Percentiles rank a stretch among this genome's conserved stretches.
Conservation (phyloP, 805 yeast species). For the Yarrowia sp. region DNA sequence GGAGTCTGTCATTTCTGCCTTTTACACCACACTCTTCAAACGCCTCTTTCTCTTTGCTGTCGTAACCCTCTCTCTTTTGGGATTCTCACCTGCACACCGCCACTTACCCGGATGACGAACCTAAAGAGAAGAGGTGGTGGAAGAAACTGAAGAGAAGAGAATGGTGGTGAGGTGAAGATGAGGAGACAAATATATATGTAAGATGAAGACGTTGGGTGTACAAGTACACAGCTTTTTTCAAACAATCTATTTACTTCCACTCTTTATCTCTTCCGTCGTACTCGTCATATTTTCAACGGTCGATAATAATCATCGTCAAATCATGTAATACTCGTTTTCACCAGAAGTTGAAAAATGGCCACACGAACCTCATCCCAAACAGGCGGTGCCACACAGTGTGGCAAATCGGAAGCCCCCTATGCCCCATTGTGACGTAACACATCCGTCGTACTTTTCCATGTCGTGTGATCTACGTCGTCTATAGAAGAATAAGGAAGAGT, state of each 20-base stretch:
- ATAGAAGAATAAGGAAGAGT: no score
- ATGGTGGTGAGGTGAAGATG: background rate
- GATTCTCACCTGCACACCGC: conserved; percentile 8
- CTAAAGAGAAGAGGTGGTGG: background rate
- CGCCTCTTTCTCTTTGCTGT: conserved; percentile 14
- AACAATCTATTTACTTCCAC: no score
- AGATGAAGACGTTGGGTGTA: no score
- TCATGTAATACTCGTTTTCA: no score
- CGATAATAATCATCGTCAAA: no score
- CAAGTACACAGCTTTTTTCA: no score
- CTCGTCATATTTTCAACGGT: no score
- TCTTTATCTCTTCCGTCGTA: no score
- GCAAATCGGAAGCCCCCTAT: no score
- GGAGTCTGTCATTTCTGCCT: background rate
- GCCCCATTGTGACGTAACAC: no score
- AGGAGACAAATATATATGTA: background rate
- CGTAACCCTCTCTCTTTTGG: background rate
- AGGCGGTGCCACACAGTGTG: no score
- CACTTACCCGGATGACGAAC: conserved; percentile 31
- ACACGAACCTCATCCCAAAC: background rate
- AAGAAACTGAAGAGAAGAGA: background rate
- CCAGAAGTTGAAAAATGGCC: background rate
- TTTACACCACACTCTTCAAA: background rate
- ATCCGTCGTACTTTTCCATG: background rate
- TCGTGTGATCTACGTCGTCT: background rate